phyloP scores from a whole-genome alignment of 1,284 basidiomycete genomes.

The Cystobasidiaceae sp. region DNA sequence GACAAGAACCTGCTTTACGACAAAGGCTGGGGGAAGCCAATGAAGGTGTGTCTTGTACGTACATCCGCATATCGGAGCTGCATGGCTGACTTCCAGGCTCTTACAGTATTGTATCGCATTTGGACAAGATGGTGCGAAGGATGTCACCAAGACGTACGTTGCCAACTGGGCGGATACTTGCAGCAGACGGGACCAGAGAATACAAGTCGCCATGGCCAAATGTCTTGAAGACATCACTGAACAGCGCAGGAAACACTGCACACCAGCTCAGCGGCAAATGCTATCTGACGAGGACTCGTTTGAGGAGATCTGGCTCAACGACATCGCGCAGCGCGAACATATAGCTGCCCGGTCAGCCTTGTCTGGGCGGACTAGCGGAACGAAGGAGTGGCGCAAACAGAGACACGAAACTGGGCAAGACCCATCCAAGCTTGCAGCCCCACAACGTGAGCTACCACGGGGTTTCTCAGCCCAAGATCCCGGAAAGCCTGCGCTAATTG shows the following conservation, averaged over 20 bases:
- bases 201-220: not conserved
- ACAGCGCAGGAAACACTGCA: not conserved
- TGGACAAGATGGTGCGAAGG: conserved; percentile 48
- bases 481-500: no score
- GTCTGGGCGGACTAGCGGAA: conserved; percentile 17
- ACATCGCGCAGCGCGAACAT: not conserved
- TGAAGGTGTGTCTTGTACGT: conserved; percentile 38
- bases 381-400: conserved; percentile 17
- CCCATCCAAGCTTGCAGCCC: not conserved
- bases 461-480: no score
- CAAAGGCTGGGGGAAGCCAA: conserved; percentile 52
- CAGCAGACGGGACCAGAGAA: not conserved
- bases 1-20: conserved; percentile 51
- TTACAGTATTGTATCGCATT: conserved; percentile 49
- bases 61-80: no score
- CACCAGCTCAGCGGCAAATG: not conserved
- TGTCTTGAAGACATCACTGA: not conserved
- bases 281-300: not conserved
- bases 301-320: conserved; percentile 10
- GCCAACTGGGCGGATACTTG: conserved; percentile 42
- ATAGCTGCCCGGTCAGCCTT: not conserved
- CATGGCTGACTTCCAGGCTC: not conserved
- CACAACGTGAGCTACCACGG: not conserved
- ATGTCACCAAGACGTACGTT: conserved; percentile 51
- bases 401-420: conserved; percentile 6